Conservation (phyloP, 78 protist genomes). For the slime mould (Dictyostelium discoideum) region dicty_2.7 NC_007091.3:3401001-3401500, state of each 20-base stretch:
- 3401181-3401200: background rate
- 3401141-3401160: no score
- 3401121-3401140: no score
- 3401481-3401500: background rate
- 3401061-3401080: no score
- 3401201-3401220: background rate
- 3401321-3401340: background rate
- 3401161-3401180: background rate
- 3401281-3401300: background rate
- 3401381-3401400: constrained; percentile 52
- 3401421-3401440: constrained; percentile 47
- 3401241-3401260: background rate
- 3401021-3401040: no score
- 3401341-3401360: background rate
- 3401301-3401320: background rate
- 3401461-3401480: background rate
- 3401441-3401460: background rate
- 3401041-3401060: no score
- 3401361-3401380: background rate
- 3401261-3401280: background rate
- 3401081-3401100: background rate
- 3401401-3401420: constrained; percentile 35
- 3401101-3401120: background rate
- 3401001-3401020: no score
- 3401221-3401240: background rate